Conservation (phyloP, 495 filamentous ascomycete species). For the Aspergillus saccharolyticus region DNA sequence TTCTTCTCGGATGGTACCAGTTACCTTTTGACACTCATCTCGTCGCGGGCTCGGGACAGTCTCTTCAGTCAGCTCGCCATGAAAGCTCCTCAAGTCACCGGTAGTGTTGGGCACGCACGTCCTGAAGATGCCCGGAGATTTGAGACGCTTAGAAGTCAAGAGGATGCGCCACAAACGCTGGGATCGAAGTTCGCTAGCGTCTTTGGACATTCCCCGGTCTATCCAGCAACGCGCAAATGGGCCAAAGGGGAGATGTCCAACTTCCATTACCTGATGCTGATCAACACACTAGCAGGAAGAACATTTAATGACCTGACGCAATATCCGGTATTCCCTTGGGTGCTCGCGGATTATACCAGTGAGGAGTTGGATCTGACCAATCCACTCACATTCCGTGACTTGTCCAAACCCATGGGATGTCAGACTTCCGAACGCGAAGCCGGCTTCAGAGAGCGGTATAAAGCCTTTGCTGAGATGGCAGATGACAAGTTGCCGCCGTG, state of each 20-base stretch:
- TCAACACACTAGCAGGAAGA: constrained; percentile 94
- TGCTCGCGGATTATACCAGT: constrained; percentile 91
- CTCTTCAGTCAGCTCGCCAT: constrained; percentile 65
- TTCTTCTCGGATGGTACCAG: constrained; percentile 97
- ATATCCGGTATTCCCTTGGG: constrained; percentile 97
- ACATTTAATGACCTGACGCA: constrained; percentile 98
- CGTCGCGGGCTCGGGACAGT: constrained; percentile 66
- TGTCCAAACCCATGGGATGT: constrained; percentile 96
- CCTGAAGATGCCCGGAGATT: constrained; percentile 79
- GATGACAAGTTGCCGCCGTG: constrained; percentile 74
- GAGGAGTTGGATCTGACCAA: constrained; percentile 87
- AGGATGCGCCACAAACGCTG: constrained; percentile 76
- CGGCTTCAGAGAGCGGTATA: constrained; percentile 77
- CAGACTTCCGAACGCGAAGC: constrained; percentile 69
- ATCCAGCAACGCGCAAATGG: constrained; percentile 87
- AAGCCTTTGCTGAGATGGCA: constrained; percentile 85
- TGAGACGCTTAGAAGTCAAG: constrained; percentile 74
- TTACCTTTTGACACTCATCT: constrained; percentile 82
- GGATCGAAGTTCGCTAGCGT: constrained; percentile 93
- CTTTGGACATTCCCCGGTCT: constrained; percentile 67
- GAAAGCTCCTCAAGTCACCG: constrained; percentile 73
- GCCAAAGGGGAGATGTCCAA: constrained; percentile 92
- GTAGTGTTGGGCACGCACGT: constrained; percentile 45
- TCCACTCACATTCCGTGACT: constrained; percentile 78
- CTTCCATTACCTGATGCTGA: constrained; percentile 96